Conservation (phyloP, 768 basidiomycete genomes). For the Lactarius tabidus region DNA sequence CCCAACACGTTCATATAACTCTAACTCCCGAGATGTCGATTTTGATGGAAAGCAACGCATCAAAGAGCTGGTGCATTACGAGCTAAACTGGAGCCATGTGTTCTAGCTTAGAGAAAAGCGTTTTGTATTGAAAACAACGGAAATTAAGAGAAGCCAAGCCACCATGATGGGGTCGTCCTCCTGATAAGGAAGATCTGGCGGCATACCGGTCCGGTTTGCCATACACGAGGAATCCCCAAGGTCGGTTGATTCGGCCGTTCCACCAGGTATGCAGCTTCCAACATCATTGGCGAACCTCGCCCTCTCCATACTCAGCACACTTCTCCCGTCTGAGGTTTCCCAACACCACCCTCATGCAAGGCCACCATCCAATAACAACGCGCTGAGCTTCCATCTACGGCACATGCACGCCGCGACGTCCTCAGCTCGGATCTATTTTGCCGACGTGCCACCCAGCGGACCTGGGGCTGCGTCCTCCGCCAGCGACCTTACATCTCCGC, state of each 20-base stretch:
- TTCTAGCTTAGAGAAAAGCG: background rate
- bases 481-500: conserved; percentile 25
- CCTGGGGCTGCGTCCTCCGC: conserved; percentile 25
- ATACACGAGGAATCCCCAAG: background rate
- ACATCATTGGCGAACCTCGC: conserved; percentile 13
- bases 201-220: background rate
- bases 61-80: background rate
- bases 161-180: too few relatives aligned
- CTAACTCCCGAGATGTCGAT: background rate
- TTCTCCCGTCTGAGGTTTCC: background rate
- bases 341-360: conserved; percentile 10
- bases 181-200: background rate
- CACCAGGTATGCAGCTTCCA: conserved; percentile 16
- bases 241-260: background rate
- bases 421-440: conserved; percentile 54
- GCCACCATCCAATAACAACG: background rate
- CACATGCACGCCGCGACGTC: conserved; percentile 59
- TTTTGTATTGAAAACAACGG: too few relatives aligned
- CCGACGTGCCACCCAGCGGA: conserved; percentile 39
- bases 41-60: background rate
- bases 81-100: background rate
- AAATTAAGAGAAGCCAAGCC: too few relatives aligned
- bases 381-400: conserved; percentile 56
- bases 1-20: background rate
- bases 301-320: conserved; percentile 12